Percentiles rank a stretch among this genome's conserved stretches.
These are phyloP conservation scores for Sanghuangporus baumii DNA, from an alignment of 1,284 basidiomycete species.

Conservation along the genomic window DNA sequence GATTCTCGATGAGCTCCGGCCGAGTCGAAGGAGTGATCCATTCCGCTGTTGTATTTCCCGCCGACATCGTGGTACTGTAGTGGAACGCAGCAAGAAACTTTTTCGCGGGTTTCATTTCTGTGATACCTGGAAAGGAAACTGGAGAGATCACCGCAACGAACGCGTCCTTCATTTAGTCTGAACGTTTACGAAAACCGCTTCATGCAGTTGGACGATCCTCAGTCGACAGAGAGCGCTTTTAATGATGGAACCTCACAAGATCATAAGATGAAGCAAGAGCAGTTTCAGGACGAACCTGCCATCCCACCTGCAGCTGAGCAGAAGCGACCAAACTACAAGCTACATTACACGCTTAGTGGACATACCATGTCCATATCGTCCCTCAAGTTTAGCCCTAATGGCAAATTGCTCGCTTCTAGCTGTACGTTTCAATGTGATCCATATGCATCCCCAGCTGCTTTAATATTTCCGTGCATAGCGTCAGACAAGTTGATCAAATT, in stretches of 20 bases:
- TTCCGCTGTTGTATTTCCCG: conserved; percentile 38
- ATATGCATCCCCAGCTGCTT: conserved; percentile 12
- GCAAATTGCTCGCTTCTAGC: conserved; percentile 65
- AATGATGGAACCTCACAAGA: conserved; percentile 18
- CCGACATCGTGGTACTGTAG: background rate
- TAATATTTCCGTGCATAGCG: conserved; percentile 42
- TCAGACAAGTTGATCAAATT: conserved; percentile 77
- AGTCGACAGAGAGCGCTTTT: conserved; percentile 14
- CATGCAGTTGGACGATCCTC: conserved; percentile 1
- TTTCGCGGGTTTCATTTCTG: background rate
- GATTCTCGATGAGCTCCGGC: conserved; percentile 81
- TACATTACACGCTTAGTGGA: conserved; percentile 57
- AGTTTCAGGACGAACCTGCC: background rate
- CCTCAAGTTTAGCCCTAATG: conserved; percentile 77
- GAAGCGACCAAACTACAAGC: conserved; percentile 33
- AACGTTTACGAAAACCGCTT: background rate
- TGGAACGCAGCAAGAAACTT: background rate
- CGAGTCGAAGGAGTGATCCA: conserved; percentile 72
- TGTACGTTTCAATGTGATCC: conserved; percentile 40
- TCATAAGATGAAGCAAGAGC: conserved; percentile 8
- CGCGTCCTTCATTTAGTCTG: background rate
- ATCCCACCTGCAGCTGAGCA: conserved; percentile 11
- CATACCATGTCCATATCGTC: conserved; percentile 71
- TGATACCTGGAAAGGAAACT: background rate
- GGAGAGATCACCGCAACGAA: background rate